Evolutionary conservation across 176 grass and related monocot species (phyloP).

Genomic region (Oryza meridionalis): DNA sequence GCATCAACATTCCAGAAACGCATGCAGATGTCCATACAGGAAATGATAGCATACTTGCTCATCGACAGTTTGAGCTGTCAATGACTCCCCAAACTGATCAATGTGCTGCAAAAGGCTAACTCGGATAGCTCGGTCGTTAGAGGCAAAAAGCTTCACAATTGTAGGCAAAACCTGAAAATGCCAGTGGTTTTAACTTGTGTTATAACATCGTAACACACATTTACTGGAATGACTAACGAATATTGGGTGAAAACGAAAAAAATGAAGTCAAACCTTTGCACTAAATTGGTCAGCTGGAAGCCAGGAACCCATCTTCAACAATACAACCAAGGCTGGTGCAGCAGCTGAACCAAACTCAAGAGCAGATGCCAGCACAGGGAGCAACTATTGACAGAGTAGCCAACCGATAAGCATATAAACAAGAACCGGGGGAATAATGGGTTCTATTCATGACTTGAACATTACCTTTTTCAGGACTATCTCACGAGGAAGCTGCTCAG

Average conservation of each 20-base stretch:
- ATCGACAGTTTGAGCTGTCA: conserved; percentile 92
- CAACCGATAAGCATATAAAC: conserved; percentile 28
- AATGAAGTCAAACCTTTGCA: conserved; percentile 61
- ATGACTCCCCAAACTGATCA: conserved; percentile 98
- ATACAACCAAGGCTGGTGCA: conserved; percentile 91
- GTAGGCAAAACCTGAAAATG: conserved; percentile 84
- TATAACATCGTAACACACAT: background rate
- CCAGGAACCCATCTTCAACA: conserved; percentile 97
- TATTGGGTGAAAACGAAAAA: conserved; percentile 20
- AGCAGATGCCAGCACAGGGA: conserved; percentile 88
- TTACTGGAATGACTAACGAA: conserved; percentile 25
- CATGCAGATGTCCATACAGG: conserved; percentile 1
- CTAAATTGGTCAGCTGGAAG: conserved; percentile 89
- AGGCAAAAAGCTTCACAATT: conserved; percentile 97
- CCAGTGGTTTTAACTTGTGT: conserved; percentile 32
- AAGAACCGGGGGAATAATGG: background rate
- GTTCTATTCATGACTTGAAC: conserved; percentile 23
- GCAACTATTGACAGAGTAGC: conserved; percentile 61
- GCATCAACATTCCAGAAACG: conserved; percentile 25
- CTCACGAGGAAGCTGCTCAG: conserved; percentile 92
- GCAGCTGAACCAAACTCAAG: conserved; percentile 98
- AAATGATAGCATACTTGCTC: conserved; percentile 75
- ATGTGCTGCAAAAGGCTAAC: conserved; percentile 95
- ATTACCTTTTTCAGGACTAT: conserved; percentile 97
- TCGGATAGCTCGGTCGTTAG: conserved; percentile 94